Base-by-base conservation (phyloP, 129 eudicot genomes). In the Sambucus nigra region DNA sequence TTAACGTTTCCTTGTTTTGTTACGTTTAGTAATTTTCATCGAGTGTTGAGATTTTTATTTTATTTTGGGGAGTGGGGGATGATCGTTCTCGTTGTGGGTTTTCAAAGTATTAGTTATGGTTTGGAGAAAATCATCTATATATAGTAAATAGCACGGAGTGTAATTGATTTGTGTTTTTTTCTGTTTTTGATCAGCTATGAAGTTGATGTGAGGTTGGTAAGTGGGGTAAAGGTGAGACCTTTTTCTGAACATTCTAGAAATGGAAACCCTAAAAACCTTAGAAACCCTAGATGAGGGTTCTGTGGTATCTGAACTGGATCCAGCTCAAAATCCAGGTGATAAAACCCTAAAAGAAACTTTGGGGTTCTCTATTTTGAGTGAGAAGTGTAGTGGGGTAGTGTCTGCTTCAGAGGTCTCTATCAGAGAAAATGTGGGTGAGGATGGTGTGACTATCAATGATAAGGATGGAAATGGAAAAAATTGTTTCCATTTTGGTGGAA, bases 231-330 rank as follows among this genome's bases (percentile, higher is more conserved):
- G 64, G 58, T 73, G 70, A 38, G 67, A 46, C 32, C 73, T 75
- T 69, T 67, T 44, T 22, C 14, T 56, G 63, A 26, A 69, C 55
- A 61, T 60, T 79, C 60, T 48, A 65, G 22, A 45, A 69, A 83
- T 79, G 94, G 81, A 73, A 64, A 70, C 64, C 66, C 56, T 53
- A 60, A 48, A 63, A 55, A 39, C 44, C 50, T 45, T 69, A 28
- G 69, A 64, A 83, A 46, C 79, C 80, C 67, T 63, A 67, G 66
- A 47, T 33, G 66, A 67, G 88, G 80, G 63, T 70, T 67, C 61
- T 49, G 68, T 64, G 58, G 48, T 23, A 53, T 64, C 75, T 20
- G 47, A 70, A 19, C 39, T 33, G 19, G 69, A 26, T 33, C 53
- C 48, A 47, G 31, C 14, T 42, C 74, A 31, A 42, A 55, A 27